Conservation (phyloP, 169 alveolate genomes). For the Cyclospora cayetanensis region DNA sequence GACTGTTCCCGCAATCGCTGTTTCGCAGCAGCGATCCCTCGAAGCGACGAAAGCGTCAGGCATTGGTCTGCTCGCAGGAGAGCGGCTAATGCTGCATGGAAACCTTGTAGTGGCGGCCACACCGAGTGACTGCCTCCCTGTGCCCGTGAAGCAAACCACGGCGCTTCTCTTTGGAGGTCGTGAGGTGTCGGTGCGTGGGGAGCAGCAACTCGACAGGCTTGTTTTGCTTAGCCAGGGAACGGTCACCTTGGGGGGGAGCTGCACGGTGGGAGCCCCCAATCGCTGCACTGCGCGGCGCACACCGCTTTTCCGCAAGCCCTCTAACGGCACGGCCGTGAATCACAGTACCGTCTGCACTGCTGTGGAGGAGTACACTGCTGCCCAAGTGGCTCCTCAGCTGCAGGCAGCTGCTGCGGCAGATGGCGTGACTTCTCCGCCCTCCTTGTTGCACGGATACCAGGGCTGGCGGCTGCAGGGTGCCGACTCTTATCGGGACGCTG, state of each 20-base stretch:
- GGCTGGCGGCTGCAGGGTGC: no score
- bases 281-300: slow-evolving; percentile 43
- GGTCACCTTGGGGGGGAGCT: slow-evolving; percentile 27
- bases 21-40: neutral
- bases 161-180: slow-evolving; percentile 26
- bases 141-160: neutral
- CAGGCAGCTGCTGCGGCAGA: neutral
- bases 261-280: slow-evolving; percentile 42
- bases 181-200: slow-evolving; percentile 37
- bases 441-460: no score
- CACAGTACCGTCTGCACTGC: neutral
- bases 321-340: neutral
- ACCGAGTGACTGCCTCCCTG: slow-evolving; percentile 43
- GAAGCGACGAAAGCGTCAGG: neutral
- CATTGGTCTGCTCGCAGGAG: slow-evolving; percentile 35
- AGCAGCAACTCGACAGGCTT: slow-evolving; percentile 39
- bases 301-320: neutral
- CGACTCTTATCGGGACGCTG: no score
- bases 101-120: neutral
- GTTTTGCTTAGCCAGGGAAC: slow-evolving; percentile 20
- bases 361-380: neutral
- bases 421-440: neutral
- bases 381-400: neutral
- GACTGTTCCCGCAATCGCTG: neutral
- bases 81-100: slow-evolving; percentile 30